Base-by-base conservation (phyloP, 768 basidiomycete genomes). In the Fomitopsis serialis region DNA sequence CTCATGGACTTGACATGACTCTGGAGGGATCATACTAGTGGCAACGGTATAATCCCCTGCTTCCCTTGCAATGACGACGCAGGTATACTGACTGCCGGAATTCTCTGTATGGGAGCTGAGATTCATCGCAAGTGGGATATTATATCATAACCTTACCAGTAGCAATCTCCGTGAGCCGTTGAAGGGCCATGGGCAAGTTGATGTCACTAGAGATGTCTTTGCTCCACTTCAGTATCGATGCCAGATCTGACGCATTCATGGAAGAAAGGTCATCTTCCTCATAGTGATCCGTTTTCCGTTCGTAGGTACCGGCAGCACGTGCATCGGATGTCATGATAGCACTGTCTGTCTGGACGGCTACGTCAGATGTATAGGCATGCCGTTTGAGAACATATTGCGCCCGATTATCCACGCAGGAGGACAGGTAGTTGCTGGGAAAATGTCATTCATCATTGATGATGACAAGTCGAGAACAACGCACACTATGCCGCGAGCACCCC, bases 401-500 rank as follows among this genome's bases (percentile, higher is more conserved):
- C 25, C 74, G 74, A 13, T 70, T 66, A 34, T 78, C 78, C 46
- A 79, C 61, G 2, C 72, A 60, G 3, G 78, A 66, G 15, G 74
- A 77, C 21, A 87, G 71, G 58, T 81, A 69, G 42, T 76, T 72
- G 21, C 85, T 85, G 57, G 12, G 40, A 24, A 15, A 9, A 37
- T 5, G 34, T 36, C 19, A 15, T 45, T 23, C 46, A 36, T 21
- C 5, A 23, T 13, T 42, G 23, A 11, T 4, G 22, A 23, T 7
- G 15, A 13, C 22, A 21, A 27, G 50, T 45, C 47, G 50, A 34
- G 44, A 48, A 53, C 15, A 53, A 40, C 82, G 52, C 70, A 84
- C 82, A 84, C 84, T 55, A 88, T 81, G 25, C 85, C 87, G 54
- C 77, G 77, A 24, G 87, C 86, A 22, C 86, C 86, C 85, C 84